Evolutionary conservation across 1,284 basidiomycete genomes (phyloP).

Genomic region (Ganoderma lingzhi): DNA sequence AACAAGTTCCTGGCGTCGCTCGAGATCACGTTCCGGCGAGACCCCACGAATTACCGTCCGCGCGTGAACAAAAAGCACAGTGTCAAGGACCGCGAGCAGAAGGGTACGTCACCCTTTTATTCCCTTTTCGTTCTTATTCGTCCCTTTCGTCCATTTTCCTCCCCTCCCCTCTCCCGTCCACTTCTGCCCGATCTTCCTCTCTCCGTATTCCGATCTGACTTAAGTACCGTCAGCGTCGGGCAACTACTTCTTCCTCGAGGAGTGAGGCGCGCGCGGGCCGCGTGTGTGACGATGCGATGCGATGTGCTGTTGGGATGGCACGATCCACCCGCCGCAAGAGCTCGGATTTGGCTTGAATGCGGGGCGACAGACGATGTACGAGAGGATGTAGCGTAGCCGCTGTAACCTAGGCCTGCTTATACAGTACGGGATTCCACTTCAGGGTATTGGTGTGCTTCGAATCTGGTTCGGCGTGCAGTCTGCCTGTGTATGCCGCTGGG

Average conservation of each 20-base stretch:
- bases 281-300: conserved; percentile 9
- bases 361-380: conserved; percentile 22
- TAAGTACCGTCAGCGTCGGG: conserved; percentile 62
- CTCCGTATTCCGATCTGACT: not conserved
- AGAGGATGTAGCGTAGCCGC: conserved; percentile 35
- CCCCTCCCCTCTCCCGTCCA: conserved; percentile 5
- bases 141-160: not conserved
- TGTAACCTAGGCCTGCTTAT: conserved; percentile 33
- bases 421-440: not conserved
- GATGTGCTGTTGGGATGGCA: conserved; percentile 10
- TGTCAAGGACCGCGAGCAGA: conserved; percentile 95
- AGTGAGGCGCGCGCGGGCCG: conserved; percentile 46
- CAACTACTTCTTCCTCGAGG: conserved; percentile 93
- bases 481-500: too few relatives aligned
- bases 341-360: not conserved
- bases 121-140: too few relatives aligned
- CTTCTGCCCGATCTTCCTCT: too few relatives aligned
- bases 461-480: not conserved
- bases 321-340: conserved; percentile 12
- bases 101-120: conserved; percentile 59
- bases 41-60: conserved; percentile 94
- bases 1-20: conserved; percentile 92
- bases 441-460: not conserved
- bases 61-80: conserved; percentile 95
- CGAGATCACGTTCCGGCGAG: conserved; percentile 95